Evolutionary conservation across 768 basidiomycete species (phyloP).

Genomic region (Suillus placidus): DNA sequence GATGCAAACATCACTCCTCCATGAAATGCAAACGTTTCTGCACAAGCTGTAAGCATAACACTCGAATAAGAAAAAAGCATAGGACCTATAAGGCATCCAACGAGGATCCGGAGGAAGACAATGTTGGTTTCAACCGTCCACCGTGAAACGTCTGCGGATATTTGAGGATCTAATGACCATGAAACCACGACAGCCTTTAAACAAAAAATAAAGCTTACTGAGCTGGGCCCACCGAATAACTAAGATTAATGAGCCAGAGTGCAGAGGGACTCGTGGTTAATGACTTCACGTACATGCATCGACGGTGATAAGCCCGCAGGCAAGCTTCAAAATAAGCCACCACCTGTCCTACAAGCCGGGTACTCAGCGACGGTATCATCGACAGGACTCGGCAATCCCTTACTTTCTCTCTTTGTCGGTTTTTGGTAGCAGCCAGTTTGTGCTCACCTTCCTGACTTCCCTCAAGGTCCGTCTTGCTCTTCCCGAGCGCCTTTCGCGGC

Average conservation of each 20-base stretch:
- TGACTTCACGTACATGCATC: constrained; percentile 66
- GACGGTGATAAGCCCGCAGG: constrained; percentile 56
- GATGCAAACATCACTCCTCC: constrained; percentile 62
- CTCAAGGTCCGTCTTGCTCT: constrained; percentile 4
- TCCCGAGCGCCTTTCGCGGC: constrained; percentile 49
- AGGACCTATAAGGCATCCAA: constrained; percentile 67
- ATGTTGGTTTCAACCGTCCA: constrained; percentile 56
- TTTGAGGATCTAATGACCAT: constrained; percentile 40
- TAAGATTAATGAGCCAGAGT: constrained; percentile 28
- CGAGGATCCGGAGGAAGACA: constrained; percentile 58
- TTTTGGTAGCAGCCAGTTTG: neutral
- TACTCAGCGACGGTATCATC: constrained; percentile 7
- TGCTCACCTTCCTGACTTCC: neutral
- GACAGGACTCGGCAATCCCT: neutral
- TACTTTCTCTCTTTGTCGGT: constrained; percentile 31
- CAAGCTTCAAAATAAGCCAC: constrained; percentile 61
- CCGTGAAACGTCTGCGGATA: constrained; percentile 41
- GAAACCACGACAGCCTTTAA: neutral
- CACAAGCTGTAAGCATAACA: neutral
- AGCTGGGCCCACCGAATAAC: constrained; percentile 82
- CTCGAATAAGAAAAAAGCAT: neutral
- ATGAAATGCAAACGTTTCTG: constrained; percentile 81
- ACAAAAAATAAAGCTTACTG: constrained; percentile 42
- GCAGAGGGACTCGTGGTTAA: constrained; percentile 10
- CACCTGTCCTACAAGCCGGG: constrained; percentile 51